Conservation (phyloP, 1,284 basidiomycete species). For the Ustilago tritici region DNA sequence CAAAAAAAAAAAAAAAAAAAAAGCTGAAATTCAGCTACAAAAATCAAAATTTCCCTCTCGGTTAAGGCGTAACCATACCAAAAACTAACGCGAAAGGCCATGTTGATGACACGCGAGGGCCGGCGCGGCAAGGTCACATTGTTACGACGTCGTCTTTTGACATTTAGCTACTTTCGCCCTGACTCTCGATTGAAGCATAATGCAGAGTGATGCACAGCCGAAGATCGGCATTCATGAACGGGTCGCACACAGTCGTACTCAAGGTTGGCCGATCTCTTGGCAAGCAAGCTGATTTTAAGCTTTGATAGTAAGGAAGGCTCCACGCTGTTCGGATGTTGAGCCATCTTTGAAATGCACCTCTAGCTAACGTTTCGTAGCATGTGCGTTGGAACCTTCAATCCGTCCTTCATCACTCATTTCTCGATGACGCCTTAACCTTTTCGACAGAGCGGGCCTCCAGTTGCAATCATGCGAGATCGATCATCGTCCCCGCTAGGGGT, state of each 20-base stretch:
- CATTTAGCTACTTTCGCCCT: background rate
- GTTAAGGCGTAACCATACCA: background rate
- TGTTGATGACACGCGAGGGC: background rate
- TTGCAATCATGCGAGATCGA: conserved; percentile 20
- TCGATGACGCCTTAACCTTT: background rate
- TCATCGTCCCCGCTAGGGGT: conserved; percentile 4
- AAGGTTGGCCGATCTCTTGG: conserved; percentile 3
- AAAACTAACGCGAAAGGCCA: background rate
- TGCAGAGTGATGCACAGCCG: conserved; percentile 2
- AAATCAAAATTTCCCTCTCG: conserved; percentile 5
- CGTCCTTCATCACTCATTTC: background rate
- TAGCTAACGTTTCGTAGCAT: too few species aligned
- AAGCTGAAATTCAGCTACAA: background rate
- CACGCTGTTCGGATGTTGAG: background rate
- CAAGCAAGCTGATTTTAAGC: background rate
- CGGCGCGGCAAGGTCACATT: background rate
- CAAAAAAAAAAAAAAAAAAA: too few species aligned
- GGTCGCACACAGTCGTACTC: background rate
- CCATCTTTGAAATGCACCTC: background rate
- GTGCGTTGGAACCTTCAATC: background rate
- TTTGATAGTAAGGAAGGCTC: background rate
- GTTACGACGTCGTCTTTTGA: conserved; percentile 4
- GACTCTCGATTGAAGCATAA: background rate
- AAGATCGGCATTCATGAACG: background rate
- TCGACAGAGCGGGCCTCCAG: background rate